Percentiles rank a stretch among this genome's conserved stretches.
Conservation (phyloP, 306 rosid species). For the Canavalia gladiata region DNA sequence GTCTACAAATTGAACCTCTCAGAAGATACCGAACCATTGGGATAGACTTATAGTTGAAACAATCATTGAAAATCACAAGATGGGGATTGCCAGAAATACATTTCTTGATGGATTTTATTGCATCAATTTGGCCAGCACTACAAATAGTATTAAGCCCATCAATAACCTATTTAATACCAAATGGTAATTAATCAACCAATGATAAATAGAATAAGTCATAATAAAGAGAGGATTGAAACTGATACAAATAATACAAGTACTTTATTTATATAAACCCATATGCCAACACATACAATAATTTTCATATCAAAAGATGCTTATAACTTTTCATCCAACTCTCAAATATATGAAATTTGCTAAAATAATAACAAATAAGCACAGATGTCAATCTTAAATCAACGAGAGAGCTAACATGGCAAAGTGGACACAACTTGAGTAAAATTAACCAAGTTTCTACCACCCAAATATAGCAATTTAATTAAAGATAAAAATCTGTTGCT, state of each 20-base stretch:
- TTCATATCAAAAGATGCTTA: constrained; percentile 21
- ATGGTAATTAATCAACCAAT: constrained; percentile 42
- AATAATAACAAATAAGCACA: background rate
- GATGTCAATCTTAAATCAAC: background rate
- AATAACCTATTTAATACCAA: constrained; percentile 67
- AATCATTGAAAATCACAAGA: constrained; percentile 75
- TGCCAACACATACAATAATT: constrained; percentile 5
- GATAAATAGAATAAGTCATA: constrained; percentile 37
- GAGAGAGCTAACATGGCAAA: background rate
- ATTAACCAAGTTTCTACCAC: constrained; percentile 5
- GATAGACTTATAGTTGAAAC: constrained; percentile 52
- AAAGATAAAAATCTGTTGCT: background rate
- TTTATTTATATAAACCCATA: constrained; percentile 5
- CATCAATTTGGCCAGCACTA: constrained; percentile 59
- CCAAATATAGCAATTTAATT: background rate
- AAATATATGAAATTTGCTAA: background rate
- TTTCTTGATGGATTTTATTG: constrained; percentile 62
- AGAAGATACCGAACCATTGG: constrained; percentile 67
- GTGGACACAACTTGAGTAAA: background rate
- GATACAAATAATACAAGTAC: constrained; percentile 12
- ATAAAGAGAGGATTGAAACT: constrained; percentile 16
- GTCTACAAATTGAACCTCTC: constrained; percentile 63
- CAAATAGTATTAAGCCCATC: constrained; percentile 72
- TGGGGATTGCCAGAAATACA: constrained; percentile 60
- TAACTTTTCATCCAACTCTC: background rate